Conservation (phyloP, 768 basidiomycete species). For the Butyriboletus loyo region DNA sequence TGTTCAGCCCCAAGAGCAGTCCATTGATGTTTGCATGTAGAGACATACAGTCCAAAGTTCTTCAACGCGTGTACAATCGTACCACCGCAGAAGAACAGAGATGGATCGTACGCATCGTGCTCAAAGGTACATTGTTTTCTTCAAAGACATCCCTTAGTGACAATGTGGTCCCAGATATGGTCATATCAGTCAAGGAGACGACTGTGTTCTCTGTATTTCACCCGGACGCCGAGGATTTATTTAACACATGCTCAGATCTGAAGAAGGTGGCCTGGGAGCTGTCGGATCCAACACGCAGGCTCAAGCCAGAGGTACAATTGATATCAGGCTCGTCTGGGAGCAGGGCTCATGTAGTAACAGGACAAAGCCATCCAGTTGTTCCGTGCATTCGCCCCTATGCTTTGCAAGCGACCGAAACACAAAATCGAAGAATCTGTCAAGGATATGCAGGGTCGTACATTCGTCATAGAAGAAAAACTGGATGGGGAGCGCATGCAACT, state of each 20-base stretch:
- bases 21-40: conserved; percentile 40
- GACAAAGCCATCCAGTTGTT: conserved; percentile 84
- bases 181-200: conserved; percentile 90
- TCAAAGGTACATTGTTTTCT: conserved; percentile 64
- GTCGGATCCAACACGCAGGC: conserved; percentile 67
- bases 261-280: conserved; percentile 92
- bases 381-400: conserved; percentile 89
- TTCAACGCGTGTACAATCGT: conserved; percentile 75
- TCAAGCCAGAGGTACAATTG: conserved; percentile 52
- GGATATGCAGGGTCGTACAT: conserved; percentile 74
- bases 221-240: conserved; percentile 89
- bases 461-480: conserved; percentile 94
- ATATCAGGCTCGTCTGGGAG: no score
- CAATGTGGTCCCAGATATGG: conserved; percentile 59
- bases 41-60: conserved; percentile 67
- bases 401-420: conserved; percentile 84
- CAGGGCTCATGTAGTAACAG: conserved; percentile 37
- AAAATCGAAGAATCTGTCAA: conserved; percentile 82
- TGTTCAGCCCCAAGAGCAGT: neutral
- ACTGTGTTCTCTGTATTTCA: conserved; percentile 91
- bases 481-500: conserved; percentile 97
- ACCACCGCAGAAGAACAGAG: conserved; percentile 85
- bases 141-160: neutral
- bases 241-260: conserved; percentile 95
- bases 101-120: conserved; percentile 94